Evolutionary conservation across 2,329 filamentous ascomycete species (phyloP).

Genomic region (Stemphylium vesicarium): DNA sequence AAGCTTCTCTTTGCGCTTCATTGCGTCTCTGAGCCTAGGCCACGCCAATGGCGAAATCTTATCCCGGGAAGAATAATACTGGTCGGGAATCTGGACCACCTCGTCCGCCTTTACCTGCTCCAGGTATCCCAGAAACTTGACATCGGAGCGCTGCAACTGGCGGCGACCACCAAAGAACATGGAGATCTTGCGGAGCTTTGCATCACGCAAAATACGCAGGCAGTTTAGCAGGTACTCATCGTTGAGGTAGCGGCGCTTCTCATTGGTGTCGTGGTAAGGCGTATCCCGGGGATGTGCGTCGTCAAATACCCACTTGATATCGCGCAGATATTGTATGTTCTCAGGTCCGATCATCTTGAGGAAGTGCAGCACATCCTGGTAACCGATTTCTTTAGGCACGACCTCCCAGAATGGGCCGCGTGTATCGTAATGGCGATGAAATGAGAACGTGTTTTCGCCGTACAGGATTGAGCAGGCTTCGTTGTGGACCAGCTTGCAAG

Average conservation of each 20-base stretch:
- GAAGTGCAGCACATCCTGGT: conserved; percentile 53
- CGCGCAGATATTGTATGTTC: conserved; percentile 56
- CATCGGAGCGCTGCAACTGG: conserved; percentile 42
- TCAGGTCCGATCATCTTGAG: conserved; percentile 56
- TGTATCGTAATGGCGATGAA: conserved; percentile 48
- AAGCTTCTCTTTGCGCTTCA: conserved; percentile 48
- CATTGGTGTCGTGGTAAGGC: conserved; percentile 45
- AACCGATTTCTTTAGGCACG: conserved; percentile 56
- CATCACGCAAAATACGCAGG: conserved; percentile 52
- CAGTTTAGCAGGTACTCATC: conserved; percentile 56
- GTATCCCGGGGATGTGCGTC: conserved; percentile 54
- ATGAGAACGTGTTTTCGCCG: conserved; percentile 57
- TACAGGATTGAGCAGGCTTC: conserved; percentile 59
- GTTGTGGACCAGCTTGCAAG: conserved; percentile 53
- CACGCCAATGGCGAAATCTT: conserved; percentile 47
- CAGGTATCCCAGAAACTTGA: conserved; percentile 54
- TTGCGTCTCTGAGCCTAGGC: conserved; percentile 39
- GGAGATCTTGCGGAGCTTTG: conserved; percentile 51
- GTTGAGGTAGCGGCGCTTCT: conserved; percentile 57
- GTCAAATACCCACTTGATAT: conserved; percentile 53
- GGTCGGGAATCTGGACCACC: conserved; percentile 34
- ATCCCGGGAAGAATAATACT: conserved; percentile 22
- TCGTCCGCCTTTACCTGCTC: conserved; percentile 54
- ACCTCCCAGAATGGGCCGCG: conserved; percentile 52
- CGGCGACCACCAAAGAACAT: conserved; percentile 54